Evolutionary conservation across 768 basidiomycete genomes (phyloP), one percentile per base, ranked within the genome.

Genomic region (Leucosporidium scottii): DNA sequence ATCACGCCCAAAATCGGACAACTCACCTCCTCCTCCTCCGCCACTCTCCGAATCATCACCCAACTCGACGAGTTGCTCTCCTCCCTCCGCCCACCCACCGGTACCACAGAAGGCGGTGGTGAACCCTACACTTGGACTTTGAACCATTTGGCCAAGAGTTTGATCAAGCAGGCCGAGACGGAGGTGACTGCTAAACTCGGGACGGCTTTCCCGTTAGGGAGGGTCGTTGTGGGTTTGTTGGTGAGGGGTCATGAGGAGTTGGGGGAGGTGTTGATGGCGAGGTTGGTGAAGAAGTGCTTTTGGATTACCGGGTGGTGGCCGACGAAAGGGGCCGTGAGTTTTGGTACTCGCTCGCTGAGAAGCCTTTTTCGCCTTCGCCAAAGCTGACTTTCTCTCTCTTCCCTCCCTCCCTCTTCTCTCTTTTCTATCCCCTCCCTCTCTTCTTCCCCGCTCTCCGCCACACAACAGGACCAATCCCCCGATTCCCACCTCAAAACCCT

Each of bases 1-100:
- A 90, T 94, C 59, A 90, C 85, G 4, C 89, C 90, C 34, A 91
- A 88, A 78, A 86, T 94, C 57, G 91, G 91, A 12, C 91, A 93
- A 76, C 78, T 94, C 30, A 92, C 90, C 8, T 87, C 88, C 69
- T 87, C 91, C 65, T 66, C 78, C 1, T 74, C 80, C 10, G 81
- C 84, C 17, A 89, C 91, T 62, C 63, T 79, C 48, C 83, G 83
- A 30, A 88, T 91, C 82, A 78, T 81, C 4, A 69, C 73, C 61
- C 80, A 83, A 70, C 79, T 85, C 28, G 72, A 81, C 53, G 78
- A 79, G n/a, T 75, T 83, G 34, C 72, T 85, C 54, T 67, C 73
- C 30, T 79, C 81, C 17, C 67, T 73, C 18, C 74, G 75, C 25
- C 34, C 66, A 15, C 31, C 62, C 0, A 73, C 71, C 0, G 56